Conservation (phyloP, 2,329 filamentous ascomycete genomes). For the Alternaria triticimaculans region DNA sequence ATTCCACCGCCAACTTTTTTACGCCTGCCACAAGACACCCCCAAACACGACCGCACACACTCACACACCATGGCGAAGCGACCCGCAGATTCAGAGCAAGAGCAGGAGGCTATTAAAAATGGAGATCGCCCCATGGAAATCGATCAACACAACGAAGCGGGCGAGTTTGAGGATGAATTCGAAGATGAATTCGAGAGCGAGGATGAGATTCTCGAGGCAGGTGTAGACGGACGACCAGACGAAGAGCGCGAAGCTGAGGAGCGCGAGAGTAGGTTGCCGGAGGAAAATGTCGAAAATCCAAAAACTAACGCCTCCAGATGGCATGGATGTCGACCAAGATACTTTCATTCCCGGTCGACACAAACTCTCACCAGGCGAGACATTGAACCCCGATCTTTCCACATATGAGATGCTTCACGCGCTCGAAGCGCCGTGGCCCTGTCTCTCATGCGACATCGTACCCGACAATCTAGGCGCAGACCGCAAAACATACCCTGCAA, state of each 20-base stretch:
- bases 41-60: neutral
- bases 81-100: constrained; percentile 60
- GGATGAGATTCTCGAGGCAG: constrained; percentile 92
- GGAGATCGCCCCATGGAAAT: constrained; percentile 64
- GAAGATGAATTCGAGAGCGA: constrained; percentile 90
- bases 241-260: constrained; percentile 92
- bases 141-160: constrained; percentile 54
- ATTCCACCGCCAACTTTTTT: constrained; percentile 5
- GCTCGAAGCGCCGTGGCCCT: constrained; percentile 94
- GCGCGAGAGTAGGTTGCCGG: constrained; percentile 62
- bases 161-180: constrained; percentile 94
- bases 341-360: constrained; percentile 96
- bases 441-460: constrained; percentile 92
- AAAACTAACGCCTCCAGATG: constrained; percentile 55
- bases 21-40: constrained; percentile 8
- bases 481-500: constrained; percentile 91
- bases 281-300: constrained; percentile 19
- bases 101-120: constrained; percentile 63
- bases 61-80: constrained; percentile 64
- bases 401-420: constrained; percentile 98
- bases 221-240: constrained; percentile 90
- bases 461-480: constrained; percentile 85
- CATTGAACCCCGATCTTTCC: constrained; percentile 86
- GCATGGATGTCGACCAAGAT: constrained; percentile 92
- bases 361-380: constrained; percentile 89